These are phyloP conservation scores for Globisporangium takayamanum DNA, from an alignment of 352 stramenopile species.

Conservation along the genomic window DNA sequence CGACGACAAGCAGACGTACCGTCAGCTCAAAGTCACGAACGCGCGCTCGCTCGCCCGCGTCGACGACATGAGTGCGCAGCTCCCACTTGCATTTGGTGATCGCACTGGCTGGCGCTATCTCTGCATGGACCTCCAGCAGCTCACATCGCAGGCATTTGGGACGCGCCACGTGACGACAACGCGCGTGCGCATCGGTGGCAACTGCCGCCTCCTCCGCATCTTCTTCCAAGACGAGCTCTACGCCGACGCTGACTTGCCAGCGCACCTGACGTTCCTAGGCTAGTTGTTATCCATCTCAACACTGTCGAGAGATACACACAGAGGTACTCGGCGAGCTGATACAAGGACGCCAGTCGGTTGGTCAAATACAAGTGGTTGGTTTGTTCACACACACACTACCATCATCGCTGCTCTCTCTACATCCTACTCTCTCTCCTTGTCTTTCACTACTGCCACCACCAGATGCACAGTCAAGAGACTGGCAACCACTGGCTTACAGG, in stretches of 20 bases:
- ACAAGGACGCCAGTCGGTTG: too few relatives aligned
- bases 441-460: background rate
- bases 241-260: slow-evolving; percentile 51
- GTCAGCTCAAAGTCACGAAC: slow-evolving; percentile 63
- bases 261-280: slow-evolving; percentile 62
- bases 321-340: too few relatives aligned
- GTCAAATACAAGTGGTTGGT: too few relatives aligned
- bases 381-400: too few relatives aligned
- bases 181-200: slow-evolving; percentile 45
- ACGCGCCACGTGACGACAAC: slow-evolving; percentile 70
- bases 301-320: too few relatives aligned
- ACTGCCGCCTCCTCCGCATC: slow-evolving; percentile 62
- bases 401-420: too few relatives aligned
- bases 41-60: slow-evolving; percentile 57
- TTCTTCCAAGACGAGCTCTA: slow-evolving; percentile 84
- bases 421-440: background rate
- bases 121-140: slow-evolving; percentile 68
- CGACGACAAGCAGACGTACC: slow-evolving; percentile 61
- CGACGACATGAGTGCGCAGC: slow-evolving; percentile 39
- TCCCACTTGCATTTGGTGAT: slow-evolving; percentile 49
- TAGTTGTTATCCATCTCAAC: slow-evolving; percentile 1
- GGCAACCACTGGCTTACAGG: slow-evolving; percentile 31
- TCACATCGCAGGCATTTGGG: slow-evolving; percentile 64
- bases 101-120: slow-evolving; percentile 57
- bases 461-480: too few relatives aligned